A percentile compares a stretch with the other conserved stretches of the same genome.
These are phyloP conservation scores for Colletotrichum scovillei DNA, from an alignment of 2,329 filamentous ascomycete species.

Conservation along the genomic window DNA sequence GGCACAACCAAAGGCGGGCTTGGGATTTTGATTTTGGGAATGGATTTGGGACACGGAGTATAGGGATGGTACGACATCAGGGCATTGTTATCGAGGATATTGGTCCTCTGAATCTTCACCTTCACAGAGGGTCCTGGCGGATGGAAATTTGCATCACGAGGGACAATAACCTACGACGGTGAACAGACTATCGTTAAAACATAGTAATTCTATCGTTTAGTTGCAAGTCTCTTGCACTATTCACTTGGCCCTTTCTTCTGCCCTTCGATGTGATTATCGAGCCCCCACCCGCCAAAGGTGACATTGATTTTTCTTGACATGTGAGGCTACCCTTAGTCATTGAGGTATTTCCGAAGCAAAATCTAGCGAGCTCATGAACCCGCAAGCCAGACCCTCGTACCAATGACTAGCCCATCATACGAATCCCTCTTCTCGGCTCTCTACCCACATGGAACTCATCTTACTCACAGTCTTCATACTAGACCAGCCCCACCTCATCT, in stretches of 20 bases:
- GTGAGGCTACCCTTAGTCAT: too few relatives aligned
- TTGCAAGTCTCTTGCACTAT: constrained; percentile 15
- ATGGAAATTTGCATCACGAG: background rate
- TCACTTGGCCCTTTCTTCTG: background rate
- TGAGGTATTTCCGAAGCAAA: too few relatives aligned
- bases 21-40: background rate
- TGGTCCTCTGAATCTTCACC: background rate
- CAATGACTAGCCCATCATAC: too few relatives aligned
- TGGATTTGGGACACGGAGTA: background rate
- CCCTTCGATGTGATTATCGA: background rate
- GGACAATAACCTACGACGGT: background rate
- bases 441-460: too few relatives aligned
- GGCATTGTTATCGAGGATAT: background rate
- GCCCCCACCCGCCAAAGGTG: too few relatives aligned
- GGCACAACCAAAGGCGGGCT: background rate
- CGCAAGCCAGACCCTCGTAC: too few relatives aligned
- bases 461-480: too few relatives aligned
- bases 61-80: background rate
- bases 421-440: background rate
- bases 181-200: constrained; percentile 31
- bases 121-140: constrained; percentile 5
- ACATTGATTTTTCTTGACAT: background rate
- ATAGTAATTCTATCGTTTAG: constrained; percentile 16
- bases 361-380: too few relatives aligned
- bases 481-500: too few relatives aligned